Base-by-base conservation (phyloP, 2,329 filamentous ascomycete species). In the Venturia oleaginea region DNA sequence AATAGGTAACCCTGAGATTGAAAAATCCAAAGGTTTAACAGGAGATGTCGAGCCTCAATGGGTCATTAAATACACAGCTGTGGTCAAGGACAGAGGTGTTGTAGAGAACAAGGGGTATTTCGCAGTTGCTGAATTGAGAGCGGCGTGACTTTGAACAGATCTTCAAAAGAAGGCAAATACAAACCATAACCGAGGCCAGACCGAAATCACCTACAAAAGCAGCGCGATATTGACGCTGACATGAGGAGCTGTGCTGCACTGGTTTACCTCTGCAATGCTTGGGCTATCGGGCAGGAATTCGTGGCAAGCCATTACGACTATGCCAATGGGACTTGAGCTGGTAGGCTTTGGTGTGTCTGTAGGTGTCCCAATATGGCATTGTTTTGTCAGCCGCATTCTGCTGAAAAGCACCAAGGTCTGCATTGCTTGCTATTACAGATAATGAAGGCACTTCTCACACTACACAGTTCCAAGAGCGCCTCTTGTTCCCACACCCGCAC, bases 71-170 rank as follows among this genome's bases (percentile, higher is more conserved):
- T 99, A 99, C 74, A 97, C 93, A 43, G 94, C 94, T 1, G 93
- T 97, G 65, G 91, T 97, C 48, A 89, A 90, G 75, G 89, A 97
- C 74, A 83, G 94, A 63, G 94, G 94, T 17, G 94, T 99, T 10
- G 93, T 99, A 68, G 94, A 99, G 80, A 96, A 94, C 74, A 99
- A 97, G 80, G 94, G 94, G 8, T 97, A 97, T 76, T 97, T 97
- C 79, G 93, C 93, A 1, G 86, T 87, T 24, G 93, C 92, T 3
- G 87, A 91, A 72, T 76, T 94, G 68, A 78, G 79, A 59, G 79
- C 38, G 8, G 7, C 48, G 13, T 64, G 30, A 64, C 27, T n/a
- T 30, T 57, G 51, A 5, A 19, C 15, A 19, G 8, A 11, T 3
- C 8, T 10, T n/a, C 22, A 27, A 24, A 51, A 22, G 27, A 7